These are phyloP conservation scores for Globisporangium polare DNA, from an alignment of 352 stramenopile species.

Conservation along the genomic window DNA sequence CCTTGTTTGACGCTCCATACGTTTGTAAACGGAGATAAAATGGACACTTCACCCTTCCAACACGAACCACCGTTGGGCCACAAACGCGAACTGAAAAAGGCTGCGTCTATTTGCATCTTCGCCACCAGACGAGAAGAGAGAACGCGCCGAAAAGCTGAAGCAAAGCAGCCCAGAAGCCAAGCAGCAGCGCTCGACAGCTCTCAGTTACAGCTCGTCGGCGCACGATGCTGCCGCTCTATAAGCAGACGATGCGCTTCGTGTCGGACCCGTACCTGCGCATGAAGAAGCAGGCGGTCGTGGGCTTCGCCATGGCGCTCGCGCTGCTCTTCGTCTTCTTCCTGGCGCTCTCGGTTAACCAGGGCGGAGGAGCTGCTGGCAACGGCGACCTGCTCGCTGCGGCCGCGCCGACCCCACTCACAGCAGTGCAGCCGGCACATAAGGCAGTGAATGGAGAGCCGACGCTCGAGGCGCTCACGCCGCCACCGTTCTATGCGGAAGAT, in stretches of 20 bases:
- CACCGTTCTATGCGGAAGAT: not conserved
- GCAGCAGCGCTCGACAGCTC: not conserved
- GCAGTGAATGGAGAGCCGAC: not conserved
- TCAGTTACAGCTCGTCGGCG: not conserved
- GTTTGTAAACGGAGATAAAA: not conserved
- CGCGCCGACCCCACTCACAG: constrained; percentile 1
- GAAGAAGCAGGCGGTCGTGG: constrained; percentile 44
- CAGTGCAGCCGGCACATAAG: not conserved
- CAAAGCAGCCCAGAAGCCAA: not conserved
- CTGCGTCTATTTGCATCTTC: not conserved
- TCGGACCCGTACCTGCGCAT: constrained; percentile 55
- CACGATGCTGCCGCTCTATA: constrained; percentile 55
- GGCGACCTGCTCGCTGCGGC: not conserved
- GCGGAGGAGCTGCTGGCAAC: constrained; percentile 6
- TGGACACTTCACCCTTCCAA: not conserved
- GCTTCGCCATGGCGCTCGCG: constrained; percentile 31
- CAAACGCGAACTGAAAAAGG: not conserved
- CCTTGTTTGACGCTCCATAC: not conserved
- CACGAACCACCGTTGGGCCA: not conserved
- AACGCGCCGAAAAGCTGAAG: not conserved
- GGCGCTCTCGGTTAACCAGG: constrained; percentile 24
- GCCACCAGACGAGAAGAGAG: not conserved
- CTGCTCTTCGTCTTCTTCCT: constrained; percentile 58
- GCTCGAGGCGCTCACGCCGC: constrained; percentile 1
- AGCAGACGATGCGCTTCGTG: constrained; percentile 58